These are phyloP conservation scores for Filosporella fistucella DNA, from an alignment of 495 filamentous ascomycete species.

Conservation along the genomic window DNA sequence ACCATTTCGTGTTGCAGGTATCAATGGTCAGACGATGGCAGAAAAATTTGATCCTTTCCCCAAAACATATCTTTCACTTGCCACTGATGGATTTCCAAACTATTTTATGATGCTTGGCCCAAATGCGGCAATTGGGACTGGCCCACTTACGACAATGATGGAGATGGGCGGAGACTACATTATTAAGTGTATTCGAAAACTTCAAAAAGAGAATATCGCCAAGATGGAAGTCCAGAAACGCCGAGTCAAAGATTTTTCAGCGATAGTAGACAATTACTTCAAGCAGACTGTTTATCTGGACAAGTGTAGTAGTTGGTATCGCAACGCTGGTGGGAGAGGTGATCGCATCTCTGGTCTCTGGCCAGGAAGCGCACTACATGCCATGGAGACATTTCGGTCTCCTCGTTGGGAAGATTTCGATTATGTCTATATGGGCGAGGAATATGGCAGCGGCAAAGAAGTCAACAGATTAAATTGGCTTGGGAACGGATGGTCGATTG, in stretches of 20 bases:
- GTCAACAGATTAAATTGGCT: conserved; percentile 37
- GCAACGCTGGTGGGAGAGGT: conserved; percentile 50
- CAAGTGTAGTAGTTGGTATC: conserved; percentile 65
- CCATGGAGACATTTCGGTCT: conserved; percentile 50
- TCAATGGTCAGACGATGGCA: neutral
- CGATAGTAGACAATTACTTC: conserved; percentile 60
- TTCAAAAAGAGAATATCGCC: conserved; percentile 57
- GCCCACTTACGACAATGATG: conserved; percentile 46
- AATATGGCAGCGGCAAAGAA: conserved; percentile 27
- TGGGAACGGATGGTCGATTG: conserved; percentile 44
- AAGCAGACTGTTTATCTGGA: conserved; percentile 58
- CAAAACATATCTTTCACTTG: neutral
- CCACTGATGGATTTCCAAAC: neutral
- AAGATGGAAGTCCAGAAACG: conserved; percentile 45
- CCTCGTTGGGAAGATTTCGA: conserved; percentile 74
- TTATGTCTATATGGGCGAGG: too few species aligned
- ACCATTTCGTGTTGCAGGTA: neutral
- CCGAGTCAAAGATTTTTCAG: conserved; percentile 61
- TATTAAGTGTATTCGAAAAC: conserved; percentile 60
- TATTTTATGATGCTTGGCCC: conserved; percentile 41
- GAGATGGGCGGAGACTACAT: conserved; percentile 55
- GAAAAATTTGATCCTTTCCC: neutral
- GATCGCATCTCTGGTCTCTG: conserved; percentile 59
- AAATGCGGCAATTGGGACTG: conserved; percentile 46
- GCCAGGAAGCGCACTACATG: conserved; percentile 58